A percentile compares a stretch with the other conserved stretches of the same genome.
Conservation (phyloP, 306 rosid species). For the Quercus engelmannii region DNA sequence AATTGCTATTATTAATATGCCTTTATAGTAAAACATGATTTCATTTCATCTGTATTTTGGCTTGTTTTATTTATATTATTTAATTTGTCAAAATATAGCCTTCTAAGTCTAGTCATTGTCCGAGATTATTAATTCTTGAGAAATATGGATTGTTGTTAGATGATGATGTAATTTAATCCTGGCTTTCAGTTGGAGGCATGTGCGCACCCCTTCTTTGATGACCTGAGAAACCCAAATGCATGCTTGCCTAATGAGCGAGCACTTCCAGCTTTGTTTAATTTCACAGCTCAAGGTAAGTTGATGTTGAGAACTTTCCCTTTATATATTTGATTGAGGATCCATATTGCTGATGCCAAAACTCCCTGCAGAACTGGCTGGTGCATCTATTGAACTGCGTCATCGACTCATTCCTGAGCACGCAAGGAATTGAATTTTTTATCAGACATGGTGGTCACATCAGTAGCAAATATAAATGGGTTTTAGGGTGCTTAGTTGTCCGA, state of each 20-base stretch:
- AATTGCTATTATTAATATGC: not conserved
- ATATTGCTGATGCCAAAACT: slow-evolving; percentile 17
- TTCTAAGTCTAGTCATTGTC: not conserved
- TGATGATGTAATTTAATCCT: slow-evolving; percentile 2
- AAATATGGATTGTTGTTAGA: not conserved
- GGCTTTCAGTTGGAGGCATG: slow-evolving; percentile 83
- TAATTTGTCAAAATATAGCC: too few species aligned
- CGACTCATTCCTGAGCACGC: slow-evolving; percentile 90
- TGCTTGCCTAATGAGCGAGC: slow-evolving; percentile 70
- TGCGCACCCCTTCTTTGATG: slow-evolving; percentile 84
- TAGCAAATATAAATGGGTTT: slow-evolving; percentile 32
- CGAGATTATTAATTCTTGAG: not conserved
- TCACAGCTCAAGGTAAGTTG: slow-evolving; percentile 73
- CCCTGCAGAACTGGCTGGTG: slow-evolving; percentile 74
- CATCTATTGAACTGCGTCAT: slow-evolving; percentile 68
- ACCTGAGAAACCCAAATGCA: slow-evolving; percentile 64
- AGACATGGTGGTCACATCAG: not conserved
- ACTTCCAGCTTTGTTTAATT: slow-evolving; percentile 72
- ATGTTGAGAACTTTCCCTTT: not conserved
- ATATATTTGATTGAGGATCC: not conserved
- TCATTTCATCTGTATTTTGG: not conserved
- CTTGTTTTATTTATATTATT: too few species aligned
- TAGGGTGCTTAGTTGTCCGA: slow-evolving; percentile 43
- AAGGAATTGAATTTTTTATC: slow-evolving; percentile 27
- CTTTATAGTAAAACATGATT: not conserved